A percentile compares a stretch with the other conserved stretches of the same genome.
Conservation (phyloP, 1,284 basidiomycete genomes). For the Melampsora larici-populina region DNA sequence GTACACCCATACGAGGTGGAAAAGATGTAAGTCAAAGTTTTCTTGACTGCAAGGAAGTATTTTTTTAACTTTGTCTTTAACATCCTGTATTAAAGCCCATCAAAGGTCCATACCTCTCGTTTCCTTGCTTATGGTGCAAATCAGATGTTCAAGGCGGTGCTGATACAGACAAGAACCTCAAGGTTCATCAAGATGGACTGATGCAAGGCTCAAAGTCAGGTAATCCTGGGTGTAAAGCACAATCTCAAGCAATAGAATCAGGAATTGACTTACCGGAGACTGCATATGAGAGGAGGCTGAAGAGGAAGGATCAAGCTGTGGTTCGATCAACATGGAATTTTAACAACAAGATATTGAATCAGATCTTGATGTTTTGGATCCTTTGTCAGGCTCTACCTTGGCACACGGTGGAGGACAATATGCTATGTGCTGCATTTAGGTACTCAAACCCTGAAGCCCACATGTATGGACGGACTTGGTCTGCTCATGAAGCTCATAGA, state of each 20-base stretch:
- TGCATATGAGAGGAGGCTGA: too few species aligned
- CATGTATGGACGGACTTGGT: constrained; percentile 15
- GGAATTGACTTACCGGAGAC: too few species aligned
- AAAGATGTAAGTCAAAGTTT: too few species aligned
- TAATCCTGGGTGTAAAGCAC: constrained; percentile 9
- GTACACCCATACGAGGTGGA: too few species aligned
- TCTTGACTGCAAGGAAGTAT: too few species aligned
- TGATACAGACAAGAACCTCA: constrained; percentile 18
- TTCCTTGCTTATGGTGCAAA: constrained; percentile 15
- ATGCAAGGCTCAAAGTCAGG: constrained; percentile 10
- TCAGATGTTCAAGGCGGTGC: constrained; percentile 9
- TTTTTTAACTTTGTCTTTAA: too few species aligned
- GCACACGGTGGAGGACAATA: constrained; percentile 6
- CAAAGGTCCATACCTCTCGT: too few species aligned
- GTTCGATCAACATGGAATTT: too few species aligned
- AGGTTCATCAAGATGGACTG: constrained; percentile 15
- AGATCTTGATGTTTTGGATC: constrained; percentile 25
- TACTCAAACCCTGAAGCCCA: constrained; percentile 12
- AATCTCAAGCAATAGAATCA: constrained; percentile 6
- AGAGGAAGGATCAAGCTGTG: too few species aligned
- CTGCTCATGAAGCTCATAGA: constrained; percentile 14
- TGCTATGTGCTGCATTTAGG: too few species aligned
- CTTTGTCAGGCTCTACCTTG: constrained; percentile 18
- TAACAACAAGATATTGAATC: constrained; percentile 19
- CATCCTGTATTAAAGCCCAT: too few species aligned